Evolutionary conservation across 495 filamentous ascomycete genomes (phyloP).

Genomic region (Aspergillus sclerotioniger): DNA sequence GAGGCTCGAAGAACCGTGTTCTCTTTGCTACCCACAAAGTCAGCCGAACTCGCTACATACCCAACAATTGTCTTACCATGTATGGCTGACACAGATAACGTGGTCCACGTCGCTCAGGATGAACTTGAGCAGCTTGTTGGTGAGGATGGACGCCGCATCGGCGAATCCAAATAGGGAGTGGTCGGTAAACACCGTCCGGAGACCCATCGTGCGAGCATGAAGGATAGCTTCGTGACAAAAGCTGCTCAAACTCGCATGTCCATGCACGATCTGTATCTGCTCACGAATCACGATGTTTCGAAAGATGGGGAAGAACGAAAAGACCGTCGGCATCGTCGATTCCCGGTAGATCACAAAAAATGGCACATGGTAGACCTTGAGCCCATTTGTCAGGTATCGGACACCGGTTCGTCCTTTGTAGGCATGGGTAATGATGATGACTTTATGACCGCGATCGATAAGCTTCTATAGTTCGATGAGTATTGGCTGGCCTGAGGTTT

Average conservation of each 20-base stretch:
- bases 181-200: slow-evolving; percentile 94
- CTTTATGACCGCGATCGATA: slow-evolving; percentile 95
- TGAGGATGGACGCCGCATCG: slow-evolving; percentile 91
- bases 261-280: slow-evolving; percentile 94
- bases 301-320: slow-evolving; percentile 96
- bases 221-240: slow-evolving; percentile 94
- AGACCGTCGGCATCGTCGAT: slow-evolving; percentile 94
- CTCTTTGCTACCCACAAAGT: slow-evolving; percentile 68
- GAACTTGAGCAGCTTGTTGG: slow-evolving; percentile 96
- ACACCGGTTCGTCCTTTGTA: slow-evolving; percentile 88
- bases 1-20: slow-evolving; percentile 96
- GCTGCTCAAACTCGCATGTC: slow-evolving; percentile 86
- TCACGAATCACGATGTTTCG: slow-evolving; percentile 93
- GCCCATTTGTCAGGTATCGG: slow-evolving; percentile 95
- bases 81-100: slow-evolving; percentile 97
- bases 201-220: slow-evolving; percentile 92
- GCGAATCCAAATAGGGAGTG: slow-evolving; percentile 98
- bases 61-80: slow-evolving; percentile 59
- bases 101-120: slow-evolving; percentile 95
- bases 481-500: not conserved
- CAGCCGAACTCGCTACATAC: not conserved
- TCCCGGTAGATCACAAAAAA: slow-evolving; percentile 94
- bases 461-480: slow-evolving; percentile 59
- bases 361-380: slow-evolving; percentile 97
- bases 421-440: slow-evolving; percentile 96